These are phyloP conservation scores for Coemansia sp. DNA, from an alignment of 192 early-diverging fungal genomes.

Conservation along the genomic window DNA sequence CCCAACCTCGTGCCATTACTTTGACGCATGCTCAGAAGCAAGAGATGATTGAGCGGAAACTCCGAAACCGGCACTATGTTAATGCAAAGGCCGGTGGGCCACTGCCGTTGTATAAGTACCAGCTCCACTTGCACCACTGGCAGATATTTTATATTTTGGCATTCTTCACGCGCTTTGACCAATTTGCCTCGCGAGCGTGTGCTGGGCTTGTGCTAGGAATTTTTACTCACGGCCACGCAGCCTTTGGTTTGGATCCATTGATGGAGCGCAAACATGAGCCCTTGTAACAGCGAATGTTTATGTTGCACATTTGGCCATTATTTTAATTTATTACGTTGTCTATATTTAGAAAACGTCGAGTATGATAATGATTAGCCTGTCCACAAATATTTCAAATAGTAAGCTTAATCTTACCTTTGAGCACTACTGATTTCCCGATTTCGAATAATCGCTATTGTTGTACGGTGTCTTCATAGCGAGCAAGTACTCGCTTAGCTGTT, in stretches of 20 bases:
- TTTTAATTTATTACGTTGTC: too few species aligned
- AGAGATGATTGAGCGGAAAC: conserved; percentile 19
- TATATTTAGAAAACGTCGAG: too few species aligned
- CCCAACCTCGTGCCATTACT: conserved; percentile 9
- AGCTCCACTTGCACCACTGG: conserved; percentile 82
- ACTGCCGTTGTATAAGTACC: conserved; percentile 27
- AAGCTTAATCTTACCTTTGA: too few species aligned
- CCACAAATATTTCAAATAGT: too few species aligned
- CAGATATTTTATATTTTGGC: conserved; percentile 81
- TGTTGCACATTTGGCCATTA: too few species aligned
- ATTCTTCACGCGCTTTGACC: conserved; percentile 77
- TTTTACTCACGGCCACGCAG: conserved; percentile 71
- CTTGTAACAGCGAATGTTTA: not conserved
- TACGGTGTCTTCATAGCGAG: too few species aligned
- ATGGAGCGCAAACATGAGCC: conserved; percentile 44
- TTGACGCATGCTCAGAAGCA: conserved; percentile 27
- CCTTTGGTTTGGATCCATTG: conserved; percentile 63
- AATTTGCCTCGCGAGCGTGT: conserved; percentile 68
- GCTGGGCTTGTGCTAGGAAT: conserved; percentile 74
- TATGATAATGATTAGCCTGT: too few species aligned
- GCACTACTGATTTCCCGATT: too few species aligned
- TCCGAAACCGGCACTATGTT: conserved; percentile 32
- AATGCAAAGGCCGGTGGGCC: conserved; percentile 21
- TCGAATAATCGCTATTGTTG: too few species aligned
- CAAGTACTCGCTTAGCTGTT: too few species aligned